Evolutionary conservation across 768 basidiomycete genomes (phyloP).

Genomic region (Tricholoma saponaceum): DNA sequence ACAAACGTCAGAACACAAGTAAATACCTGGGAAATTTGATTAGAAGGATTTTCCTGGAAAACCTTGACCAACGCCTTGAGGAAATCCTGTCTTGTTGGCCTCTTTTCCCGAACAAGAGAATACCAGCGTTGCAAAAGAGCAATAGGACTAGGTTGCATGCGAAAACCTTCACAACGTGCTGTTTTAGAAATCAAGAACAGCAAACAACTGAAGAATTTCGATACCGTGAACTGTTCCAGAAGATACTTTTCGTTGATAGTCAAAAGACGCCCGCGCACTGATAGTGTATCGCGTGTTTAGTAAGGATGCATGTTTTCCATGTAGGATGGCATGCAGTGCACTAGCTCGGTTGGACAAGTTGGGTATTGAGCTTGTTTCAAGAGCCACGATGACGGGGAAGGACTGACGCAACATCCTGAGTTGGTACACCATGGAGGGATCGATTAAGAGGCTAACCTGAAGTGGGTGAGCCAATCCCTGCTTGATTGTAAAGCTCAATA

Average conservation of each 20-base stretch:
- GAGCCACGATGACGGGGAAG: slow-evolving; percentile 85
- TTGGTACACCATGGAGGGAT: neutral
- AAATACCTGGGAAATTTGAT: slow-evolving; percentile 55
- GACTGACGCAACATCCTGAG: slow-evolving; percentile 43
- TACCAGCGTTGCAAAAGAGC: slow-evolving; percentile 92
- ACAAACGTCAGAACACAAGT: neutral
- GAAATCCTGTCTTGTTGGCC: slow-evolving; percentile 82
- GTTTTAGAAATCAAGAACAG: neutral
- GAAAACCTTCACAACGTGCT: slow-evolving; percentile 47
- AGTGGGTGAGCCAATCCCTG: slow-evolving; percentile 96
- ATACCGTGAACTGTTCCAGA: slow-evolving; percentile 51
- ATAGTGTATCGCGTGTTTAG: slow-evolving; percentile 82
- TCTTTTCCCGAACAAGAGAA: slow-evolving; percentile 85
- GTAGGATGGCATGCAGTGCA: slow-evolving; percentile 74
- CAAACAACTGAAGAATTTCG: slow-evolving; percentile 1
- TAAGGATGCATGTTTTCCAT: slow-evolving; percentile 85
- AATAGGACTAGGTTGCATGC: slow-evolving; percentile 54
- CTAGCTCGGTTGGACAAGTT: slow-evolving; percentile 70
- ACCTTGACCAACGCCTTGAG: slow-evolving; percentile 76
- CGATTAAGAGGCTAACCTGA: slow-evolving; percentile 45
- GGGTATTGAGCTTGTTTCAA: slow-evolving; percentile 77
- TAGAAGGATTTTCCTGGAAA: slow-evolving; percentile 67
- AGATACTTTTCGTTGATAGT: slow-evolving; percentile 68
- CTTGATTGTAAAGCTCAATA: slow-evolving; percentile 88
- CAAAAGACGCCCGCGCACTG: slow-evolving; percentile 78